Evolutionary conservation across 306 rosid species (phyloP), one percentile per base, ranked within the genome.

Genomic region (Castanea crenata): DNA sequence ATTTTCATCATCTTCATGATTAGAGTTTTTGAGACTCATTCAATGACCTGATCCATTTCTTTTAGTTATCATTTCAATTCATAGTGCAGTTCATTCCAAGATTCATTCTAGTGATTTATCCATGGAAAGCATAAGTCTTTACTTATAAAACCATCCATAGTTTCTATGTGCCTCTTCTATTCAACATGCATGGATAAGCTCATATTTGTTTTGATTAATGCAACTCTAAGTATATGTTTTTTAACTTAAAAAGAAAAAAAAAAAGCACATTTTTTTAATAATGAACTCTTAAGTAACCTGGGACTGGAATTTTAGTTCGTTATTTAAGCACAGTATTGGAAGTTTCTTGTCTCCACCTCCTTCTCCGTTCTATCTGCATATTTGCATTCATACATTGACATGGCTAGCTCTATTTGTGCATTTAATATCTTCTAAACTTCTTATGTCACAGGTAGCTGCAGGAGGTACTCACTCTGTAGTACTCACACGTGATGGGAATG

Each of bases 381-480:
- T 68, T 23, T 8, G 23, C 44, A n/a, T 79, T 76, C 4, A n/a
- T 71, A 20, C 25, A 52, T 25, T 69, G 25, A 32, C 64, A 58
- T 79, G 70, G 23, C 62, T 74, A 32, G 32, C 72, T 41, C 9
- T 54, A 61, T 61, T 61, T 59, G 77, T 62, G 56, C 76, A 59
- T 46, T 52, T 56, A 5, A 41, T 41, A 64, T 69, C 16, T 62
- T 44, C 64, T 74, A 46, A 58, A 58, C 76, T 79, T 70, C 70
- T 41, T 80, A 55, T 69, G 65, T 69, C 49, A 69, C 85, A 96
- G 98, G 99, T 96, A 56, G 99, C 99, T 63, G 99, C 99, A 38
- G 99, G 99, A 76, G 99, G 99, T 74, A 96, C 99, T 79, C 98
- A 96, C 89, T 96, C 97, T 21, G 97, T 96, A 72, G 99, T 96